Base-by-base conservation (phyloP, 2,329 filamentous ascomycete genomes). In the Xylariaceae sp. region DNA sequence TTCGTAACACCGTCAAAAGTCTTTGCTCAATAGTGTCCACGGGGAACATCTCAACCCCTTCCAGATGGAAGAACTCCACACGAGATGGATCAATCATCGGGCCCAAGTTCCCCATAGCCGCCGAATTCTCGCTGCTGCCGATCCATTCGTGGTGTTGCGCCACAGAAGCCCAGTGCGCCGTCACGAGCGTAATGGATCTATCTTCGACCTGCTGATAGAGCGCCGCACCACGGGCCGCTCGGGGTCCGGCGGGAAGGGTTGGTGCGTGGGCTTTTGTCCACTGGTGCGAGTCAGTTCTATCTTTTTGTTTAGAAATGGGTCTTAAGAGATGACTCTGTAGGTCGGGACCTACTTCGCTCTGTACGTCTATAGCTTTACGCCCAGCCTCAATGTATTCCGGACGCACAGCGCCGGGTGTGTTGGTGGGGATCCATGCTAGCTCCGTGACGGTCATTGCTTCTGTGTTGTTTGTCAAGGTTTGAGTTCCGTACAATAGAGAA, bases 161-260 rank as follows among this genome's bases (percentile, higher is more conserved):
- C 18, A 42, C 11, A 5, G 56, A 55, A 18, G 50, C 54, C 58
- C 57, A 62, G 44, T 62, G 59, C 38, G 56, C 58, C 17, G 57
- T 57, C 6, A 62, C 15, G 11, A 60, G 47, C 38, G 49, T 32
- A 6, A 57, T 14, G 14, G 48, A 47, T 9, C 11, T 32, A 46
- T 57, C 48, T 42, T 57, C 52, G 14, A 41, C 49, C 40, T 57
- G 53, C 36, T 54, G 54, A 39, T 52, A 62, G 12, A 59, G 22
- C 7, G 52, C 50, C 9, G 55, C 54, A 36, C 57, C 58, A 27
- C 59, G 59, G 27, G 39, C 50, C n/a, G 45, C 19, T 11, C 44
- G 51, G 17, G 54, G 36, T 2, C 55, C 55, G 10, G 40, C 12
- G 6, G 48, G 48, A 7, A 48, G 43, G 6, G 47, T 45, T 11